Evolutionary conservation across 495 filamentous ascomycete genomes (phyloP).

Genomic region (Trichodelitschia bisporula): DNA sequence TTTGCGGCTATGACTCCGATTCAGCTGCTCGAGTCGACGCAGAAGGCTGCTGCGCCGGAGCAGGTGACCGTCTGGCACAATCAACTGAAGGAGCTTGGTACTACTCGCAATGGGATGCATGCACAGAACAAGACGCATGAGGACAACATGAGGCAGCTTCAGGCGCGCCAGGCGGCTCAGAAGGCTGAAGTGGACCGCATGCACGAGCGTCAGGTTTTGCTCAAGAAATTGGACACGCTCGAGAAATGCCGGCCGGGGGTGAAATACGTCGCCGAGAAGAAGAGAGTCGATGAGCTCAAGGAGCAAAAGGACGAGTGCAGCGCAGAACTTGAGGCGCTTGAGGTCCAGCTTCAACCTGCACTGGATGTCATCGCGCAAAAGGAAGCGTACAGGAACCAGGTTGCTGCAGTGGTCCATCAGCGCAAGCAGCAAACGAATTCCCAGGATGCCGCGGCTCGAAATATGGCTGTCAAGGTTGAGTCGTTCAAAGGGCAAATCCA

Average conservation of each 20-base stretch:
- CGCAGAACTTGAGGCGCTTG: constrained; percentile 27
- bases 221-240: constrained; percentile 38
- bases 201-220: constrained; percentile 43
- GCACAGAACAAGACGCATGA: constrained; percentile 29
- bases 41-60: constrained; percentile 59
- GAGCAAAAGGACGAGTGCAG: constrained; percentile 14
- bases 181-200: constrained; percentile 67
- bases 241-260: constrained; percentile 39
- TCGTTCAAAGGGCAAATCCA: constrained; percentile 26
- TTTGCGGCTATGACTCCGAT: constrained; percentile 68
- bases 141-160: constrained; percentile 35
- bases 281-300: constrained; percentile 13
- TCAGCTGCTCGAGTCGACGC: constrained; percentile 68
- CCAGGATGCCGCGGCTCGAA: constrained; percentile 27
- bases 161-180: constrained; percentile 50
- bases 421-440: constrained; percentile 25
- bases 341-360: constrained; percentile 37
- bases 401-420: constrained; percentile 21
- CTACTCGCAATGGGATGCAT: constrained; percentile 40
- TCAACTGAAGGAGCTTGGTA: constrained; percentile 41
- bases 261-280: constrained; percentile 27
- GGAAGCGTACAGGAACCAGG: constrained; percentile 14
- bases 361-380: constrained; percentile 16
- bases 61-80: constrained; percentile 63
- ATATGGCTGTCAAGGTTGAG: constrained; percentile 23